These are phyloP conservation scores for Ocimum tenuiflorum DNA, from an alignment of 257 asterid species.

Conservation along the genomic window DNA sequence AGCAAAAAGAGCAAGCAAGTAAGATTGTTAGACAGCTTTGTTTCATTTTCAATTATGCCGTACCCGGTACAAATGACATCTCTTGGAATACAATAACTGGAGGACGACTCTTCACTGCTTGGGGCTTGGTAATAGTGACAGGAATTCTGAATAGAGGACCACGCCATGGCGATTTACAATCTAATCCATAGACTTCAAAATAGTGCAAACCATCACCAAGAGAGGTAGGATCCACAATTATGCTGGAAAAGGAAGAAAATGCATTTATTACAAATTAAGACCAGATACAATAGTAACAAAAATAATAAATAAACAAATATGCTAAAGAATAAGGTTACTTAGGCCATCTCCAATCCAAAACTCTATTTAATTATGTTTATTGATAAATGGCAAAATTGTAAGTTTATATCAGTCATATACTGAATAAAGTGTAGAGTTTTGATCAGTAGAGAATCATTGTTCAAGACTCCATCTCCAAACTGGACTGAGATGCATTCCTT, in stretches of 20 bases:
- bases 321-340: not conserved
- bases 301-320: not conserved
- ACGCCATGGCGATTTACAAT: constrained; percentile 89
- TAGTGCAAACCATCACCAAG: constrained; percentile 83
- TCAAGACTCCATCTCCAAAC: too few species aligned
- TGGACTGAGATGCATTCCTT: too few species aligned
- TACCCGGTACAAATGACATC: constrained; percentile 81
- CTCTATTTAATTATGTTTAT: too few species aligned
- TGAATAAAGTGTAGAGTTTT: too few species aligned
- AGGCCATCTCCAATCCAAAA: too few species aligned
- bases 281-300: constrained; percentile 1
- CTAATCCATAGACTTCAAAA: constrained; percentile 84
- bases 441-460: too few species aligned
- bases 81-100: constrained; percentile 57
- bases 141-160: constrained; percentile 98
- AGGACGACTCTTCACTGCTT: constrained; percentile 54
- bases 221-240: constrained; percentile 83
- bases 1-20: constrained; percentile 1
- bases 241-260: constrained; percentile 44
- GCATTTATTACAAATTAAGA: constrained; percentile 16
- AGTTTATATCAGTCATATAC: not conserved
- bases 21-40: not conserved
- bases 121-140: constrained; percentile 80
- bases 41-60: constrained; percentile 12
- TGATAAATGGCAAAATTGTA: too few species aligned